Conservation (phyloP, 371 early-diverging fungal genomes). For the Saksenaea oblongispora region DNA sequence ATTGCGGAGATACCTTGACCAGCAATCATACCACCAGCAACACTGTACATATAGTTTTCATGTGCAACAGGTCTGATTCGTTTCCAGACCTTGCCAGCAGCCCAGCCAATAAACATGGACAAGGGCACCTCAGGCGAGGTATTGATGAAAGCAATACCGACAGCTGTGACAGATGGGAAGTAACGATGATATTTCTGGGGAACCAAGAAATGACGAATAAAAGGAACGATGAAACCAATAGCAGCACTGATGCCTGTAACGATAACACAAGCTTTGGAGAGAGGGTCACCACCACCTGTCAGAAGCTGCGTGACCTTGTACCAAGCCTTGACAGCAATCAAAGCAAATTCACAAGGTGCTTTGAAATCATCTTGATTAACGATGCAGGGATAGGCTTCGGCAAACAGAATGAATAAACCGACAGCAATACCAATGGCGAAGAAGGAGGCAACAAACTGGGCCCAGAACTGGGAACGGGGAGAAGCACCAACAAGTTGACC, state of each 20-base stretch:
- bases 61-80: constrained; percentile 28
- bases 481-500: constrained; percentile 62
- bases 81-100: constrained; percentile 59
- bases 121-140: constrained; percentile 56
- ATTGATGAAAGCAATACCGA: constrained; percentile 75
- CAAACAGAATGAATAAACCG: constrained; percentile 62
- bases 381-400: constrained; percentile 65
- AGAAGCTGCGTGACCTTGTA: constrained; percentile 56
- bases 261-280: constrained; percentile 47
- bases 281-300: constrained; percentile 49
- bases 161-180: constrained; percentile 65
- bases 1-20: constrained; percentile 77
- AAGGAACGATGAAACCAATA: constrained; percentile 47
- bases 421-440: constrained; percentile 60
- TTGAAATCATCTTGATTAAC: constrained; percentile 21
- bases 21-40: constrained; percentile 73
- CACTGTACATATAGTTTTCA: constrained; percentile 59
- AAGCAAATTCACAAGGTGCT: constrained; percentile 52
- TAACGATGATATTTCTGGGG: constrained; percentile 55
- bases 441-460: constrained; percentile 62
- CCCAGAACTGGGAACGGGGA: constrained; percentile 64
- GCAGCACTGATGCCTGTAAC: constrained; percentile 51
- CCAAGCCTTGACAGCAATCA: constrained; percentile 72
- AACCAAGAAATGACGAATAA: constrained; percentile 54
- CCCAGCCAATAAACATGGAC: constrained; percentile 66